Evolutionary conservation across 108 stramenopile genomes (phyloP).

Genomic region (Skeletonema menzelii): DNA sequence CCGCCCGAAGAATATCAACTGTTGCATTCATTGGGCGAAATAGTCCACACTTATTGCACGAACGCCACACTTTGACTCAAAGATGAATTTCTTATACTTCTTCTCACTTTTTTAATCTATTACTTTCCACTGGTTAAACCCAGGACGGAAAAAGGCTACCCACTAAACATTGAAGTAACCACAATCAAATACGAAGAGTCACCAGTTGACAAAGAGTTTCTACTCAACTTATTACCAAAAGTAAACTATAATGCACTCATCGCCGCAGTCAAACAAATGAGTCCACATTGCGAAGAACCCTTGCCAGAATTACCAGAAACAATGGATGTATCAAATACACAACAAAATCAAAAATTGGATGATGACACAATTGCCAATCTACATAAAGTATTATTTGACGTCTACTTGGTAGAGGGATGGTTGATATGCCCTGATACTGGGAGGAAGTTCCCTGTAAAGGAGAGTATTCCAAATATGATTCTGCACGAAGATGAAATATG

Average conservation of each 20-base stretch:
- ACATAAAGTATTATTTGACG: conserved; percentile 78
- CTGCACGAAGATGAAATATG: conserved; percentile 97
- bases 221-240: conserved; percentile 67
- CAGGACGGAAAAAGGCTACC: conserved; percentile 83
- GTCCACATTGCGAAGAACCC: conserved; percentile 41
- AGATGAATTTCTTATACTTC: not conserved
- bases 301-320: conserved; percentile 53
- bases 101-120: not conserved
- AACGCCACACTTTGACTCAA: not conserved
- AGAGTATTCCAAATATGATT: conserved; percentile 97
- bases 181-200: conserved; percentile 58
- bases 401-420: conserved; percentile 88
- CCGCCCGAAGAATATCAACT: not conserved
- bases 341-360: conserved; percentile 39
- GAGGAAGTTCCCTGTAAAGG: conserved; percentile 88
- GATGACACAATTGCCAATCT: conserved; percentile 47
- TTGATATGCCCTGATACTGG: conserved; percentile 93
- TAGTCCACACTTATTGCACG: not conserved
- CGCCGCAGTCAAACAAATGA: conserved; percentile 54
- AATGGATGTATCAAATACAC: conserved; percentile 21
- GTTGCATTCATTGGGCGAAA: not conserved
- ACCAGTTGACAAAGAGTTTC: conserved; percentile 65
- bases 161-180: conserved; percentile 70
- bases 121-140: conserved; percentile 9
- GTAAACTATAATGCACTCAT: conserved; percentile 65